Conservation (phyloP, 371 early-diverging fungal genomes). For the Lichtheimia hyalospora region DNA sequence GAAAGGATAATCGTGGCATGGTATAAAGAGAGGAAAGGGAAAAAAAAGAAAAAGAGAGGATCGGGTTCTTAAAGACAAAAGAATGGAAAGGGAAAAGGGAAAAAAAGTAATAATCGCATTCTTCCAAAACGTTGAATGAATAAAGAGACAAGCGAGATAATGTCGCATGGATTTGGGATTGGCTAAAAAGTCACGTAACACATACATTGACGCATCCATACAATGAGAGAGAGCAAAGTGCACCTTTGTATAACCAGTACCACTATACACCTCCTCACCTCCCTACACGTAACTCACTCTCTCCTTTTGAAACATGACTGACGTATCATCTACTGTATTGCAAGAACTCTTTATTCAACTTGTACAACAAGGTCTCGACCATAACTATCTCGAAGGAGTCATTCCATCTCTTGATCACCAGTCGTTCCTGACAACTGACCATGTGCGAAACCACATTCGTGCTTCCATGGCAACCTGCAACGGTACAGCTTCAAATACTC, state of each 20-base stretch:
- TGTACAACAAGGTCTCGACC: constrained; percentile 14
- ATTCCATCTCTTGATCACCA: constrained; percentile 13
- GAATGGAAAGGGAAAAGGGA: constrained; percentile 2
- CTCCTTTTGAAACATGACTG: background rate
- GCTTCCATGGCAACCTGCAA: background rate
- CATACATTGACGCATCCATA: background rate
- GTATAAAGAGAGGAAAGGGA: constrained; percentile 1
- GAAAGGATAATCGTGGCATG: constrained; percentile 1
- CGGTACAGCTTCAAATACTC: constrained; percentile 4
- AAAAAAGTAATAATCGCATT: constrained; percentile 12
- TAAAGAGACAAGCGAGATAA: no score
- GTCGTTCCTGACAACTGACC: constrained; percentile 5
- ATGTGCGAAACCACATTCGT: constrained; percentile 2
- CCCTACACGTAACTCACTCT: no score
- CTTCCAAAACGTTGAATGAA: constrained; percentile 5
- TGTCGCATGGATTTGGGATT: no score
- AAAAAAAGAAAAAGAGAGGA: constrained; percentile 9
- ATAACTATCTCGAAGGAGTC: constrained; percentile 8
- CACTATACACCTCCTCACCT: no score
- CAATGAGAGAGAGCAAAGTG: no score
- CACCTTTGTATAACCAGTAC: no score
- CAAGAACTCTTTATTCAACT: constrained; percentile 14
- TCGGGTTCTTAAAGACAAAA: background rate
- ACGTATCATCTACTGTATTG: background rate
- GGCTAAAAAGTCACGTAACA: constrained; percentile 13